A percentile compares a stretch with the other conserved stretches of the same genome.
Conservation (phyloP, 768 basidiomycete species). For the Mycena galopus region DNA sequence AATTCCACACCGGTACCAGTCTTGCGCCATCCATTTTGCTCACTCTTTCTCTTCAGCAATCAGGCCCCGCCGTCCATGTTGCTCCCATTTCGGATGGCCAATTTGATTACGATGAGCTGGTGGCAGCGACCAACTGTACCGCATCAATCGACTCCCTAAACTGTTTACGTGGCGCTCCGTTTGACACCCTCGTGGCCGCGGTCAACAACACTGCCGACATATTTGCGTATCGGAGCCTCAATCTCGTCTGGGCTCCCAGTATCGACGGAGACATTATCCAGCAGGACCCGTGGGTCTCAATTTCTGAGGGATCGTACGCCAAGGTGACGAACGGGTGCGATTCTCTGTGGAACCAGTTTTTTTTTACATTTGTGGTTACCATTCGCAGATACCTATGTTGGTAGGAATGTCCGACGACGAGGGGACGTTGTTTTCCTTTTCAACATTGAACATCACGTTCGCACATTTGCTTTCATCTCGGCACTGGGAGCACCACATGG, state of each 20-base stretch:
- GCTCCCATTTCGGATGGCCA: neutral
- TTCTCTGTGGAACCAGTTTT: no score
- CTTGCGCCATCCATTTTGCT: no score
- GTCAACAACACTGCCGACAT: conserved; percentile 48
- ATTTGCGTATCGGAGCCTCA: conserved; percentile 46
- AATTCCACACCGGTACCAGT: neutral
- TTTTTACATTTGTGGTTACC: neutral
- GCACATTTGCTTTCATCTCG: neutral
- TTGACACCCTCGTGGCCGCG: conserved; percentile 44
- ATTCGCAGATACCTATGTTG: conserved; percentile 42
- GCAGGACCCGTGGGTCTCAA: conserved; percentile 45
- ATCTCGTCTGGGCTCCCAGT: conserved; percentile 52
- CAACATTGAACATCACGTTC: conserved; percentile 17
- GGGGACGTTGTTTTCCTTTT: conserved; percentile 47
- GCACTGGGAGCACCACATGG: no score
- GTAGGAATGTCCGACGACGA: conserved; percentile 58
- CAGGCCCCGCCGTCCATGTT: neutral
- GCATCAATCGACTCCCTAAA: conserved; percentile 42
- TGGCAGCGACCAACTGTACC: conserved; percentile 40
- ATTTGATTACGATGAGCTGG: conserved; percentile 18
- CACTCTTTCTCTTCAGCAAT: neutral
- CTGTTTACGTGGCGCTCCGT: conserved; percentile 51
- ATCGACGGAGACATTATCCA: conserved; percentile 56
- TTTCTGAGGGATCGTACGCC: conserved; percentile 51
- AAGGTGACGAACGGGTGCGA: conserved; percentile 35